Conservation (phyloP, 345 rosid genomes). For the Noccaea caerulescens region DNA sequence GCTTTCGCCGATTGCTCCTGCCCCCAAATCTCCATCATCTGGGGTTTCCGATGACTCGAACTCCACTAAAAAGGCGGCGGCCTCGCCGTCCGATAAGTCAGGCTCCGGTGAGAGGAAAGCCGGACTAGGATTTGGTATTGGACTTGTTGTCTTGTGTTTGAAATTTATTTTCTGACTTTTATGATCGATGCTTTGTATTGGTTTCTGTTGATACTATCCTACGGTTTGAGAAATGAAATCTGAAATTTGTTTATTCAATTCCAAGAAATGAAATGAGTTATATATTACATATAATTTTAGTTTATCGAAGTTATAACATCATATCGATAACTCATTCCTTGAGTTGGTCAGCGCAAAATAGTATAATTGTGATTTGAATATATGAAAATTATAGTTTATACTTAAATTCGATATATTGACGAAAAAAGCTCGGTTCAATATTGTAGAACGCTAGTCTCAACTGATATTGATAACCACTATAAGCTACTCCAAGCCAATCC, state of each 20-base stretch:
- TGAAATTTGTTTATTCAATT: conserved; percentile 27
- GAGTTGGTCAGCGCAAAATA: not conserved
- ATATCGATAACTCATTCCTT: not conserved
- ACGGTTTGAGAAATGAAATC: not conserved
- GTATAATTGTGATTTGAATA: not conserved
- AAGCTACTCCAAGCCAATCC: not conserved
- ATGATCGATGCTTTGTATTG: conserved; percentile 5
- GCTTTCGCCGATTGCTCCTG: conserved; percentile 52
- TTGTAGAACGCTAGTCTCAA: not conserved
- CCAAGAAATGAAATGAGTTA: conserved; percentile 6
- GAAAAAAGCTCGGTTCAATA: not conserved
- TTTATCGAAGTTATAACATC: no score
- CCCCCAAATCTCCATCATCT: conserved; percentile 33
- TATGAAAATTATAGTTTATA: not conserved
- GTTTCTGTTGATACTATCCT: conserved; percentile 16
- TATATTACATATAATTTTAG: not conserved
- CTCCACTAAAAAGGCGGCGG: conserved; percentile 46
- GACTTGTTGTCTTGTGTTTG: conserved; percentile 57
- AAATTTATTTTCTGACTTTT: conserved; percentile 49
- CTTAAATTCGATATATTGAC: not conserved
- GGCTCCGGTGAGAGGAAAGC: conserved; percentile 44
- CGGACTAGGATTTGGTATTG: conserved; percentile 57
- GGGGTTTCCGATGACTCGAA: conserved; percentile 13
- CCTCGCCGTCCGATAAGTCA: conserved; percentile 37
- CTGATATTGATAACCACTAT: not conserved